A percentile compares a stretch with the other conserved stretches of the same genome.
These are phyloP conservation scores for Chlamydomonas incerta DNA, from an alignment of 139 green algal genomes.

Conservation along the genomic window DNA sequence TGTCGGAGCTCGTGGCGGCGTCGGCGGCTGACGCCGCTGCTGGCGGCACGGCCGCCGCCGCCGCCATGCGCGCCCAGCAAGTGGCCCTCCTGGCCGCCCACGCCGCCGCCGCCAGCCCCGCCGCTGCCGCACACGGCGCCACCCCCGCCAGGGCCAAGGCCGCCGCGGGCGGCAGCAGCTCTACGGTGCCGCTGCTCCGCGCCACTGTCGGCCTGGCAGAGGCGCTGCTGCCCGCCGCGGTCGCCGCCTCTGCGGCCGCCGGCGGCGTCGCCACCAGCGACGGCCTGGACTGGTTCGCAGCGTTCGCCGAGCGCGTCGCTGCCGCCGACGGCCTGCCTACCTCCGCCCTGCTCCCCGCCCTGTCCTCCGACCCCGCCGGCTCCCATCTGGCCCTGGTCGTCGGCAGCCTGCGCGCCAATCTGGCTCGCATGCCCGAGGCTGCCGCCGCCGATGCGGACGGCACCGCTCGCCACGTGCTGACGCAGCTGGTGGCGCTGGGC, in stretches of 20 bases:
- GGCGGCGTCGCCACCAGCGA: not conserved
- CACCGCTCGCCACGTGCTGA: not conserved
- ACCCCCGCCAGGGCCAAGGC: not conserved
- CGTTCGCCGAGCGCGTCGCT: not conserved
- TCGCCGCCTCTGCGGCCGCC: not conserved
- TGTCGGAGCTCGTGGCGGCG: slow-evolving; percentile 6
- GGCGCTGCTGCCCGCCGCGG: slow-evolving; percentile 5
- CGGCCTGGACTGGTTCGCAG: not conserved
- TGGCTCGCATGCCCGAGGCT: not conserved
- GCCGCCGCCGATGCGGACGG: not conserved
- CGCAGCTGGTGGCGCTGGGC: not conserved
- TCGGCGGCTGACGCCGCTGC: not conserved
- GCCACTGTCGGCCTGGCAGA: not conserved
- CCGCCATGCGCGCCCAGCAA: slow-evolving; percentile 36
- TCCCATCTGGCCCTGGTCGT: not conserved
- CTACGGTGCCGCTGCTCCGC: not conserved
- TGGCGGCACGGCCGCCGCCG: not conserved
- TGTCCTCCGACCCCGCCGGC: not conserved
- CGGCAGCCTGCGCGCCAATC: not conserved
- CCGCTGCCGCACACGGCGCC: not conserved
- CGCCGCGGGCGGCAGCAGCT: not conserved
- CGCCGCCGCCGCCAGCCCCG: not conserved
- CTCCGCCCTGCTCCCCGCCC: not conserved
- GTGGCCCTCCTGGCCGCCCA: slow-evolving; percentile 49
- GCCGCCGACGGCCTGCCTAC: not conserved